Evolutionary conservation across 345 rosid genomes (phyloP), one percentile per base, ranked within the genome.

Genomic region (Chamaenerion angustifolium): DNA sequence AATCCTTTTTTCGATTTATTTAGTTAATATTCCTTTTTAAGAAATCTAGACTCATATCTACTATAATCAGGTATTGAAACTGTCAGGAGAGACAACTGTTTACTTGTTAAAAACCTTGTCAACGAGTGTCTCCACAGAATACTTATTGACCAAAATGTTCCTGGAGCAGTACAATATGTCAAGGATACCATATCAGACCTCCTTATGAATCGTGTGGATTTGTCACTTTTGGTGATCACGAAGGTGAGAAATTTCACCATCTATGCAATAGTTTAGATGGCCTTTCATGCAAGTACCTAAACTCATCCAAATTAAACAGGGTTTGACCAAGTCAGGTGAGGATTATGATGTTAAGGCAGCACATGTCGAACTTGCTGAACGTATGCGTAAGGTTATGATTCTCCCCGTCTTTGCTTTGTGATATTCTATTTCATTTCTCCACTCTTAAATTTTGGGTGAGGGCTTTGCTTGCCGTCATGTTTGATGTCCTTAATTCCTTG

Each of bases 21-120:
- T 21, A 51, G 43, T 25, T 58, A 19, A 37, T 12, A 23, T 9
- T 40, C 56, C 16, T 11, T n/a, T 44, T 8, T 21, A 44, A 21
- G n/a, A 43, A 41, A 45, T 66, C 42, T 58, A 53, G 51, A 16
- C 37, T 43, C 44, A n/a, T 64, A 51, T 49, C 12, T 54, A 41
- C 13, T 11, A 40, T 66, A 59, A 61, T 43, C 88, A 89, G 96
- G 96, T 63, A 92, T 92, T 47, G 98, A 87, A 75, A 87, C 96
- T 62, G 98, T 92, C 52, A 75, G 96, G 69, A 82, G 98, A 71
- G 98, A 92, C 80, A 92, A 87, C 56, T 92, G 96, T 75, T 76
- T 87, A 64, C 71, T 92, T 72, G 96, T 92, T 14, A 92, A 92
- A 68, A 92, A 87, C 66, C 83, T 92, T 43, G 93, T 92, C 49